Percentiles rank a stretch among this genome's conserved stretches.
Conservation (phyloP, 2,329 filamentous ascomycete genomes). For the Diaporthe humulicola region DNA sequence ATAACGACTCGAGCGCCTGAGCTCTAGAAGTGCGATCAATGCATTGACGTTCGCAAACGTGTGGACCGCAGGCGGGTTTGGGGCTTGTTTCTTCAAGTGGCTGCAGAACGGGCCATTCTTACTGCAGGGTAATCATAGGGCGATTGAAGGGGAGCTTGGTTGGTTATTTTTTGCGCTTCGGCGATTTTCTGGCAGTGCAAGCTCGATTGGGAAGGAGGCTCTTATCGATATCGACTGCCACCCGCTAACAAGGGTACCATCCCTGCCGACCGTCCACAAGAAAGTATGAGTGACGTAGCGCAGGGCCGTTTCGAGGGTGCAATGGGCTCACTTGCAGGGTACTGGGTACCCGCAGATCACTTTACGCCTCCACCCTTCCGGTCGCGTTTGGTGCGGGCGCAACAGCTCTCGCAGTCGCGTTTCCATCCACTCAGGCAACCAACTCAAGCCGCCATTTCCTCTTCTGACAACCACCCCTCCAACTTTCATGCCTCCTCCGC, state of each 20-base stretch:
- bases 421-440: neutral
- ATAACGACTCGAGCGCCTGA: neutral
- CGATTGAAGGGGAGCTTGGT: neutral
- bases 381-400: slow-evolving; percentile 16
- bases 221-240: slow-evolving; percentile 16
- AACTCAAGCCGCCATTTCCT: neutral
- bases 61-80: neutral
- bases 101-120: slow-evolving; percentile 8
- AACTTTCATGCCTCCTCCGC: neutral
- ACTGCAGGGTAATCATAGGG: neutral
- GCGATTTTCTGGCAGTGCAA: slow-evolving; percentile 25
- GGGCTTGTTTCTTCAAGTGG: neutral
- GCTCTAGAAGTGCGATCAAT: neutral
- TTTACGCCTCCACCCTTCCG: slow-evolving; percentile 17
- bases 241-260: neutral
- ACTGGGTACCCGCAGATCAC: slow-evolving; percentile 22
- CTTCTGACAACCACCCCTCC: neutral
- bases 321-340: slow-evolving; percentile 13
- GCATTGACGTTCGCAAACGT: neutral
- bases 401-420: neutral
- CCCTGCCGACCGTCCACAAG: neutral
- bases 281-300: slow-evolving; percentile 1
- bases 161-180: slow-evolving; percentile 31
- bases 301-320: neutral
- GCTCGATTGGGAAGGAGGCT: neutral